Evolutionary conservation across 1,139 yeast genomes (phyloP), one percentile per base, ranked within the genome.

Genomic region (Hyphopichia burtonii): DNA sequence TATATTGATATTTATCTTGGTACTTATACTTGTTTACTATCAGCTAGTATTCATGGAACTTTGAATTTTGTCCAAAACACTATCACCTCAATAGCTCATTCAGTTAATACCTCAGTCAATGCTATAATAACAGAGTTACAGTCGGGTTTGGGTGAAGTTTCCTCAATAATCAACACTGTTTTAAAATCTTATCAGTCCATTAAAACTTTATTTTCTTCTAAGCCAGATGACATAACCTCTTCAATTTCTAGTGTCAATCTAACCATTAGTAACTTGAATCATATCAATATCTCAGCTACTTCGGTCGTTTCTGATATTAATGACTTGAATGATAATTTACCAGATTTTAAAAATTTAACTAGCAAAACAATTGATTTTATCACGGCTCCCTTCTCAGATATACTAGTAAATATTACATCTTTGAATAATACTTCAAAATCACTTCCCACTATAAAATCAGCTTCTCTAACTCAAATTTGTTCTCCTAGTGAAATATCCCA

Each of bases 11-110:
- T 91, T 48, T 76, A 86, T 40, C 63, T 90, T 8, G 98, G 97
- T 0, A 91, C 98, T 0, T 87, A 86, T 61, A 82, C 87, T 0
- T 93, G 99, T 63, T 67, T 93, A 19, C 61, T 89, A 7, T 80
- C 86, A 0, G 83, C 94, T 5, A 78, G 91, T 0, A 68, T 90
- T 8, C 82, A 80, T 50, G 88, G 93, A 2, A 75, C 88, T 0
- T 84, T 85, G 1, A 82, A 81, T 48, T 80, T 82, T 34, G 95
- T 95, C 0, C 61, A 86, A 2, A 87, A 88, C 55, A 78, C 90
- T 0, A 80, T 94, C 0, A 87, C 83, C 52, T 59, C 75, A 1
- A 66, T 87, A 2, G 70, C 89, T 4, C 56, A 62, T 8, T 68
- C 74, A 27, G 86, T 88, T 1, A 87, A 90, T 54, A 63, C 63